Evolutionary conservation across 129 eudicot species (phyloP), one percentile per base, ranked within the genome.

Genomic region (Solidago caesia): DNA sequence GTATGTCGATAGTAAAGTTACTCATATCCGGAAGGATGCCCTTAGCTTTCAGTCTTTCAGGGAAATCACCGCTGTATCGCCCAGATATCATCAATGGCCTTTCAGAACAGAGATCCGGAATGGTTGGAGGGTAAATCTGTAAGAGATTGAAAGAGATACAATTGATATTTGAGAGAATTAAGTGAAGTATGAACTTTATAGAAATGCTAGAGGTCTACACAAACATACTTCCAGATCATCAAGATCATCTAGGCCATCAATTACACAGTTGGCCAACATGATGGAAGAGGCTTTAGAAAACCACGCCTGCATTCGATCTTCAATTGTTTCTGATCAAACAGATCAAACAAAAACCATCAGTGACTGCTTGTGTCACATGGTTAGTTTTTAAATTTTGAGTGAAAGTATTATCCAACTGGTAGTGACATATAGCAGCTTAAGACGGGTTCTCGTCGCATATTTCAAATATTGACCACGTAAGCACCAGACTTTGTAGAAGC

Each of bases 81-180:
- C 98, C 98, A 2, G 83, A 82, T 71, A 94, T 44, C 44, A 86
- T 81, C 80, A 94, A 82, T 67, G 96, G 91, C 75, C 91, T 77
- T 74, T 87, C 83, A 43, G 82, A 86, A 45, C 83, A 86, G 79
- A 94, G 86, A 75, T 94, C 98, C 10, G 96, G 98, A 73, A 90
- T 78, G 79, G 68, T 70, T 6, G 85, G 81, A 75, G 98, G 97
- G 65, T 83, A 79, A 58, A 91, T 88, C 99, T 94, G 84, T 58
- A 11, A 72, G 43, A 72, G 39, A 75, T 27, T 33, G 39, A 3
- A 16, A 44, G 16, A 73, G 44, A 44, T 7, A 27, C 29, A 76
- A 7, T 66, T 15, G 41, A 25, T 68, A 77, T 25, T 55, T 12
- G 58, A 29, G 2, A 33, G 39, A 33, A 33, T 33, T 10, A 39